These are phyloP conservation scores for Prorocentrum cordatum DNA, from an alignment of 169 alveolate genomes.

Conservation along the genomic window DNA sequence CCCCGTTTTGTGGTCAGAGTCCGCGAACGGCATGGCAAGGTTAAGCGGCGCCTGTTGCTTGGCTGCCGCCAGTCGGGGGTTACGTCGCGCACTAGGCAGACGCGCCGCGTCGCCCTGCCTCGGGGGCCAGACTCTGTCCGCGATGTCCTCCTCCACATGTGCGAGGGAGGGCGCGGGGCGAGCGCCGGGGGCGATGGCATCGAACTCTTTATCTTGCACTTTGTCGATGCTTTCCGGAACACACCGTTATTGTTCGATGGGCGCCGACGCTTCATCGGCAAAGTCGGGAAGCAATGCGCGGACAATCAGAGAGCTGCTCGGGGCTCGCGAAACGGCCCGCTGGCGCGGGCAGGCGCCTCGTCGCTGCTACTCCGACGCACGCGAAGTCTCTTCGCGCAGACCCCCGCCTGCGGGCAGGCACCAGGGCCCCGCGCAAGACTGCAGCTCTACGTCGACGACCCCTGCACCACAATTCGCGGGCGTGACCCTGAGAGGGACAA, in stretches of 20 bases:
- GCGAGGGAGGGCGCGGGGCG: neutral
- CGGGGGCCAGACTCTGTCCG: neutral
- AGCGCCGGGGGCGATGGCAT: neutral
- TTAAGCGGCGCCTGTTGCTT: neutral
- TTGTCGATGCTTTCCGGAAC: constrained; percentile 7
- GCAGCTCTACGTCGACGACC: neutral
- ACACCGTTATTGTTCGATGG: neutral
- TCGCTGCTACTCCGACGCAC: neutral
- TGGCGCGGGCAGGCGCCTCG: neutral
- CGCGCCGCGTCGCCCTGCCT: neutral
- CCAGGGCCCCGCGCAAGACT: too few species aligned
- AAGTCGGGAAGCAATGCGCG: neutral
- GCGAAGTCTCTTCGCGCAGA: neutral
- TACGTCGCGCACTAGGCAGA: neutral
- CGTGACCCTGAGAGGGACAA: too few species aligned
- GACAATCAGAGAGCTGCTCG: neutral
- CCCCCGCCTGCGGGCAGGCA: too few species aligned
- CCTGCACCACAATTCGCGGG: neutral
- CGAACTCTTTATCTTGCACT: neutral
- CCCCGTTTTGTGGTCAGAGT: neutral
- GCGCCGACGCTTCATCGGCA: neutral
- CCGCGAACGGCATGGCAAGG: neutral
- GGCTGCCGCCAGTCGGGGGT: neutral
- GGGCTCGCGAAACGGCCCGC: constrained; percentile 2
- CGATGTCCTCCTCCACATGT: neutral